Evolutionary conservation across 139 green algal genomes (phyloP).

Genomic region (Volvox reticuliferus): DNA sequence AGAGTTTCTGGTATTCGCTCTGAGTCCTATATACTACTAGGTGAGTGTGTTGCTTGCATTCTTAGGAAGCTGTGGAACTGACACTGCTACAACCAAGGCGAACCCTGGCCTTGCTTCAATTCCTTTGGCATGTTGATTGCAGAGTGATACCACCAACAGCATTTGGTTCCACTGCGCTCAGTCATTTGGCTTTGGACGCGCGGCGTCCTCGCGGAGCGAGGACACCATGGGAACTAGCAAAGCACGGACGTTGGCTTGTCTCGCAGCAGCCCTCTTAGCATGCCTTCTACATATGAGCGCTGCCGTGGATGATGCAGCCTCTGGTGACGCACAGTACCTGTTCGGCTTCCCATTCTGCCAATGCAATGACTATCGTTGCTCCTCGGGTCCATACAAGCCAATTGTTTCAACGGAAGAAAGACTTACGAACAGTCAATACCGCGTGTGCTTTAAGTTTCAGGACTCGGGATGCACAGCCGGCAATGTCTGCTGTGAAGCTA

Average conservation of each 20-base stretch:
- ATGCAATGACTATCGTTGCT: slow-evolving; percentile 33
- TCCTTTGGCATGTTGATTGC: too few relatives aligned
- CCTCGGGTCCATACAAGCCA: slow-evolving; percentile 13
- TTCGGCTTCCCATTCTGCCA: slow-evolving; percentile 41
- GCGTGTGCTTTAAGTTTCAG: slow-evolving; percentile 24
- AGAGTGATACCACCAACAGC: too few relatives aligned
- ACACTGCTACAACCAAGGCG: too few relatives aligned
- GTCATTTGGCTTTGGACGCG: too few relatives aligned
- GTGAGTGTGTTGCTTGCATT: too few relatives aligned
- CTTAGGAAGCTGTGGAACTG: too few relatives aligned
- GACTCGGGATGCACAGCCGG: slow-evolving; percentile 10
- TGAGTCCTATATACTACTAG: too few relatives aligned
- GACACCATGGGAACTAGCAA: slow-evolving; percentile 36
- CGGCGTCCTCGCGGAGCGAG: neutral
- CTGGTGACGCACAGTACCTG: slow-evolving; percentile 1
- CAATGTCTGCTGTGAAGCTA: slow-evolving; percentile 2
- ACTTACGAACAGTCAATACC: slow-evolving; percentile 1
- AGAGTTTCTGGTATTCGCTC: too few relatives aligned
- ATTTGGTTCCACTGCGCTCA: too few relatives aligned
- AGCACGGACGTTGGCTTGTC: neutral
- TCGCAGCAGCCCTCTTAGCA: neutral
- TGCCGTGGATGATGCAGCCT: neutral
- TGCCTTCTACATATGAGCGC: neutral
- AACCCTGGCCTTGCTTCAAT: too few relatives aligned
- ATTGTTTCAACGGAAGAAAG: neutral